Base-by-base conservation (phyloP, 148 eudicot genomes). In the Chenopodium formosanum region DNA sequence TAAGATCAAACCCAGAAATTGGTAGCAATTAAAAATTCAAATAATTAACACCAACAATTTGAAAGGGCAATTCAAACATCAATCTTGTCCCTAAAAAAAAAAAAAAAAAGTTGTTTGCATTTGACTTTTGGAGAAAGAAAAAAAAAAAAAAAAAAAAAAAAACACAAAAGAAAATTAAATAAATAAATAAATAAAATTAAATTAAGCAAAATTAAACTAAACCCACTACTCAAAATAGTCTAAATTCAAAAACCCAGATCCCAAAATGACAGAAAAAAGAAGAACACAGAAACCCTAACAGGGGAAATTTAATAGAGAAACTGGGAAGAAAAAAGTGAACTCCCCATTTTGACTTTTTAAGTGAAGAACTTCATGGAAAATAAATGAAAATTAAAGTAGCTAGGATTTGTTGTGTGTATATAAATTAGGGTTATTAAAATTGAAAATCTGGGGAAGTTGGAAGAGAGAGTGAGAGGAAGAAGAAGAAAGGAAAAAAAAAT, bases 1-100 rank as follows among this genome's bases (percentile, higher is more conserved):
- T 63, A 70, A 84, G 83, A 84, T 84, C 69, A 84, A 48, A 73
- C 83, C 81, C 75, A 80, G 73, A 76, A 80, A 84, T 63, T 81
- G 72, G 74, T 47, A 25, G 22, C 52, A 67, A 22, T 48, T 40
- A 22, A 62, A 8, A 75, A 65, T 63, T 63, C n/a, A 65, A 17
- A 40, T 40, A 5, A 40, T 40, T 40, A 40, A 40, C 44, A 40
- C 44, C 5, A 40, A 75, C 7, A 62, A 71, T 2, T 69, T n/a
- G 9, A 68, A 73, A 52, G 40, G 17, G n/a, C 23, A 70, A 27
- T 68, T 50, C 22, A 74, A 79, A 82, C 58, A 25, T 75, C 76
- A 75, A 68, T 79, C 74, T 67, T 69, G 20, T 19, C 25, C 68
- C 19, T 64, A 76, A 74, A 65, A 80, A 25, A 77, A 47, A 73